These are phyloP conservation scores for Mrakia frigida DNA, from an alignment of 768 basidiomycete species.

Conservation along the genomic window DNA sequence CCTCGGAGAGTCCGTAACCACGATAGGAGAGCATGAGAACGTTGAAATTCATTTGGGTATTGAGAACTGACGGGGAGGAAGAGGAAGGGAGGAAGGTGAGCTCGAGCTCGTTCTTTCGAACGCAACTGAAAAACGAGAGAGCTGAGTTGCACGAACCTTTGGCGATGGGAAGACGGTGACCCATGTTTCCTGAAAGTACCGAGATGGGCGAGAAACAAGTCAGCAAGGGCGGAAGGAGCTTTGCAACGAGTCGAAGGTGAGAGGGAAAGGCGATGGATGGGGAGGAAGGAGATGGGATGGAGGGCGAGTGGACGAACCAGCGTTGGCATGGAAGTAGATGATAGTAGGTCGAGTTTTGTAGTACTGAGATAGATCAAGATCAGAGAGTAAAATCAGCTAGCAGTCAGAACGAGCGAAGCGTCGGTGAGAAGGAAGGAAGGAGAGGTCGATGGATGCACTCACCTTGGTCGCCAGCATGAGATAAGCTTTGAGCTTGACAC, in stretches of 20 bases:
- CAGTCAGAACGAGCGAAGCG: too few species aligned
- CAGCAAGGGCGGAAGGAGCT: too few species aligned
- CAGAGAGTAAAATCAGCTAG: too few species aligned
- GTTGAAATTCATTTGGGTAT: constrained; percentile 48
- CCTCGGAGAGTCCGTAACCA: constrained; percentile 80
- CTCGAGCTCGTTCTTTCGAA: too few species aligned
- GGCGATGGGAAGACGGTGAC: constrained; percentile 61
- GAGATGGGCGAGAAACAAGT: too few species aligned
- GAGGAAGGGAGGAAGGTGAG: not conserved
- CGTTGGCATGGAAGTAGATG: constrained; percentile 27
- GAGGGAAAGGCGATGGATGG: too few species aligned
- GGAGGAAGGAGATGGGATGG: too few species aligned
- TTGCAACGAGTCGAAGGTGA: too few species aligned
- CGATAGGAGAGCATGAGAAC: constrained; percentile 91
- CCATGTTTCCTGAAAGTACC: constrained; percentile 45
- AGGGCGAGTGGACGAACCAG: constrained; percentile 30
- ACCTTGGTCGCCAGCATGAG: constrained; percentile 51
- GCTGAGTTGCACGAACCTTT: not conserved
- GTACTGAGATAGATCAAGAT: not conserved
- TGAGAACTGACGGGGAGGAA: not conserved
- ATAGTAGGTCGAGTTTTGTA: constrained; percentile 59
- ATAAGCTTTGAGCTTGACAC: constrained; percentile 67
- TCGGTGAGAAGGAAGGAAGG: too few species aligned
- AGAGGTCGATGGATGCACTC: too few species aligned
- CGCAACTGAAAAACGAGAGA: too few species aligned